These are phyloP conservation scores for Tetracladium marchalianum DNA, from an alignment of 495 filamentous ascomycete species.

Conservation along the genomic window DNA sequence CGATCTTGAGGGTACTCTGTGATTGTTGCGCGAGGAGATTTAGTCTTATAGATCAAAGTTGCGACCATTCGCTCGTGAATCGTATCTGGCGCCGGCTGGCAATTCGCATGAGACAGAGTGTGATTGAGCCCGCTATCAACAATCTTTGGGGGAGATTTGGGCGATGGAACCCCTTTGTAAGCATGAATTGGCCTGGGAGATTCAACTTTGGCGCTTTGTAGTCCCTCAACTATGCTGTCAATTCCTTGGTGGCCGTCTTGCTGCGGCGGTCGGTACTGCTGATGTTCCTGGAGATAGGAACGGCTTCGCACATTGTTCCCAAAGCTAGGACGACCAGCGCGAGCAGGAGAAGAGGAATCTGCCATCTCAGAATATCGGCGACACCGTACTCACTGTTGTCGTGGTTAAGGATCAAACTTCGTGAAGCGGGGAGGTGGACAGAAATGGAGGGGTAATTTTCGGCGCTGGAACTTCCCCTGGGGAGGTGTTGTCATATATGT, in stretches of 20 bases:
- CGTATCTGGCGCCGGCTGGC: slow-evolving; percentile 34
- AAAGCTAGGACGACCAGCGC: slow-evolving; percentile 31
- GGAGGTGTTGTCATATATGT: not conserved
- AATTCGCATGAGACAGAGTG: slow-evolving; percentile 45
- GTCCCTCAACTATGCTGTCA: slow-evolving; percentile 40
- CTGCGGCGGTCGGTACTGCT: slow-evolving; percentile 60
- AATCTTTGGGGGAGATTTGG: slow-evolving; percentile 34
- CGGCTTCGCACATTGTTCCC: slow-evolving; percentile 46
- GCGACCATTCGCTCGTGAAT: slow-evolving; percentile 44
- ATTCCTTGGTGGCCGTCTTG: slow-evolving; percentile 40
- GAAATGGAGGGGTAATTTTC: not conserved
- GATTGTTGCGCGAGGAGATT: slow-evolving; percentile 24
- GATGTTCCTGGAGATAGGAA: slow-evolving; percentile 63
- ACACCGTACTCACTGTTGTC: not conserved
- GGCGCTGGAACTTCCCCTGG: too few species aligned
- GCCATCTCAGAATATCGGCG: not conserved
- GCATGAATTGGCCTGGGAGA: slow-evolving; percentile 23
- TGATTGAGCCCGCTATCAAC: slow-evolving; percentile 47
- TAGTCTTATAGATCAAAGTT: slow-evolving; percentile 59
- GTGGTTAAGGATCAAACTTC: not conserved
- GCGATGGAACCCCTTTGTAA: slow-evolving; percentile 43
- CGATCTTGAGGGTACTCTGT: slow-evolving; percentile 18
- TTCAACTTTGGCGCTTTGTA: slow-evolving; percentile 6
- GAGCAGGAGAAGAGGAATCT: not conserved
- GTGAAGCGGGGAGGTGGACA: not conserved